Evolutionary conservation across 2,329 filamentous ascomycete genomes (phyloP), one percentile per base, ranked within the genome.

Genomic region (Alternaria hordeiaustralica): DNA sequence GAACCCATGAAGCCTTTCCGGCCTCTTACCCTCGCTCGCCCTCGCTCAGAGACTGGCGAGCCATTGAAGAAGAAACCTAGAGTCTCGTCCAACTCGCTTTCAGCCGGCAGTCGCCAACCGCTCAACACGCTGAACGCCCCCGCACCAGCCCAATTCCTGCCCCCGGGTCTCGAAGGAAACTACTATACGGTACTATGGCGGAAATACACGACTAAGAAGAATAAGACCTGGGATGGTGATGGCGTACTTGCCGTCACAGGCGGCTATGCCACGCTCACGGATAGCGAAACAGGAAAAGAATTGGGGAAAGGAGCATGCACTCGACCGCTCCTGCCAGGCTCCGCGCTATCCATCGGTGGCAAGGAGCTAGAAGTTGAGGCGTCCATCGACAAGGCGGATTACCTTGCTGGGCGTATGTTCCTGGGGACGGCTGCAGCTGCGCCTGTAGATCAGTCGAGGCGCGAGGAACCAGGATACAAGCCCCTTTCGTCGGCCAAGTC

Each of bases 221-320:
- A 92, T 78, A 92, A 92, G 76, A 92, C 89, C 6, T 93, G 90
- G 90, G 90, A 92, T 71, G 90, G 90, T 3, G 90, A 93, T 78
- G 90, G 89, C 2, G 83, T 92, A 3, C 82, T 92, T 9, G 82
- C 84, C 5, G 82, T 90, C 4, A 78, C 81, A 3, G 84, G 83
- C 36, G 88, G 88, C 5, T 86, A 86, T 72, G 89, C 86, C 5
- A 84, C 82, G 57, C 82, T 92, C 15, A 86, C 88, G 63, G 88
- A 92, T 74, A 83, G 87, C 11, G 72, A 78, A 20, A 85, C 85
- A 1, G 90, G 90, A 4, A 86, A 85, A 74, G 86, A 89, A 20
- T 84, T 92, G 78, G 90, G 89, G 2, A 86, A 84, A 57, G 82
- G 82, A 12, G 82, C 84, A 64, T 87, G 85, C 67, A 86, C 84